Evolutionary conservation across 495 filamentous ascomycete genomes (phyloP), one percentile per base, ranked within the genome.

Genomic region (Penicillium maclennaniae): DNA sequence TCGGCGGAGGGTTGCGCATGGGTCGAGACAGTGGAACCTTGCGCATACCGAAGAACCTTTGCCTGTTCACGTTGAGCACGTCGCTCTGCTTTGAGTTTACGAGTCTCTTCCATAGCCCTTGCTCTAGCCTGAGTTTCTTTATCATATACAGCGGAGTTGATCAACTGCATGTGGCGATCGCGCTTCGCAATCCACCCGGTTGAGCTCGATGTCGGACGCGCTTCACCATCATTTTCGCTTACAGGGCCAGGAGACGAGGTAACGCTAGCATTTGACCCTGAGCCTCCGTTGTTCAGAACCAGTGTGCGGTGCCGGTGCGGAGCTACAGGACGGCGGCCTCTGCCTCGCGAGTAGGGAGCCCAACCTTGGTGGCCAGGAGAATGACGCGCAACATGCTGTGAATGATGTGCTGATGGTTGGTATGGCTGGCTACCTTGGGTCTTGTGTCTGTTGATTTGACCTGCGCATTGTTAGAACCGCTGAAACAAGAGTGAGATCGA

Each of bases 151-250:
- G 84, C 79, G 16, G 85, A 79, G 63, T 95, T 96, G 70, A 97
- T 96, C 43, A 96, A 70, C 68, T 96, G 91, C 70, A 92, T 81
- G 58, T 95, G 90, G 47, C 90, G 87, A 57, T 91, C 91, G 47
- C 76, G 84, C 65, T 87, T 92, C 19, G 86, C 79, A 27, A 95
- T 83, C 87, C 89, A 95, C 10, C 81, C 69, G 42, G 66, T 69
- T n/a, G 65, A 65, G 42, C 66, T 67, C 45, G 67, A 48, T 25
- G 62, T 47, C 20, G 68, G 59, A 37, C 54, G 31, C 46, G 44
- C 53, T 36, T 70, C 64, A 38, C 49, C 48, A 21, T 73, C 70
- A 55, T 67, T 67, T 16, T 74, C 66, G 36, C 62, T 70, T 16
- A 54, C 72, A 9, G 73, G 65, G 7, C 66, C 74, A 10, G 75